Evolutionary conservation across 305 asterid genomes (phyloP).

Genomic region (Solanum hybrid): DNA sequence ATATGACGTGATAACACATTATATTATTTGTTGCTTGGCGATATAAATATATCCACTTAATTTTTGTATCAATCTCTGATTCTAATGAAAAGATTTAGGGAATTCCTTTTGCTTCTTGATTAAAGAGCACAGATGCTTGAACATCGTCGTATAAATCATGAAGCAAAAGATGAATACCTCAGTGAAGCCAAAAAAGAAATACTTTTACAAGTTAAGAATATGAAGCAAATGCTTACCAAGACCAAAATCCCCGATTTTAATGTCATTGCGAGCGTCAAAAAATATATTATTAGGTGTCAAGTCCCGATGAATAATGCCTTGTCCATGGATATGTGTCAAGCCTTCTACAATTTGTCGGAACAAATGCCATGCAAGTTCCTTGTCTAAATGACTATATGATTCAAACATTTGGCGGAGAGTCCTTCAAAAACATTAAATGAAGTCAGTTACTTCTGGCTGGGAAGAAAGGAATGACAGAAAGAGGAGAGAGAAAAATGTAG

Average conservation of each 20-base stretch:
- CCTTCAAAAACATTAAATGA: constrained; percentile 43
- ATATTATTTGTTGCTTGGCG: not conserved
- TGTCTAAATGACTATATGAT: constrained; percentile 76
- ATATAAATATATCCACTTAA: not conserved
- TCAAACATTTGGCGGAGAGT: constrained; percentile 89
- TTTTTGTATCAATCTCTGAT: not conserved
- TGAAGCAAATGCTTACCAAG: constrained; percentile 62
- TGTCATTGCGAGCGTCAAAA: constrained; percentile 93
- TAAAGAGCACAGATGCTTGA: not conserved
- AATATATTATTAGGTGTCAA: constrained; percentile 93
- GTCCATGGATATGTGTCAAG: constrained; percentile 88
- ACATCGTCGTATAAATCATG: not conserved
- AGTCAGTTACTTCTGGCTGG: constrained; percentile 3
- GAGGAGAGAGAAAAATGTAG: not conserved
- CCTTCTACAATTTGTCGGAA: constrained; percentile 98
- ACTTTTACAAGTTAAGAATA: not conserved
- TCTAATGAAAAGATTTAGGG: not conserved
- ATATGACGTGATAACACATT: not conserved
- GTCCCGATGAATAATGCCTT: constrained; percentile 98
- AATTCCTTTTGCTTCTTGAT: not conserved
- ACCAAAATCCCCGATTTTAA: constrained; percentile 98
- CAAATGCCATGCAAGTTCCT: constrained; percentile 90
- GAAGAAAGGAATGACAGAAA: not conserved
- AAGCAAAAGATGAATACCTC: not conserved
- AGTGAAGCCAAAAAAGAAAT: not conserved